Base-by-base conservation (phyloP, 225 moss, liverwort and hornwort genomes). In the Ulota crispa region DNA sequence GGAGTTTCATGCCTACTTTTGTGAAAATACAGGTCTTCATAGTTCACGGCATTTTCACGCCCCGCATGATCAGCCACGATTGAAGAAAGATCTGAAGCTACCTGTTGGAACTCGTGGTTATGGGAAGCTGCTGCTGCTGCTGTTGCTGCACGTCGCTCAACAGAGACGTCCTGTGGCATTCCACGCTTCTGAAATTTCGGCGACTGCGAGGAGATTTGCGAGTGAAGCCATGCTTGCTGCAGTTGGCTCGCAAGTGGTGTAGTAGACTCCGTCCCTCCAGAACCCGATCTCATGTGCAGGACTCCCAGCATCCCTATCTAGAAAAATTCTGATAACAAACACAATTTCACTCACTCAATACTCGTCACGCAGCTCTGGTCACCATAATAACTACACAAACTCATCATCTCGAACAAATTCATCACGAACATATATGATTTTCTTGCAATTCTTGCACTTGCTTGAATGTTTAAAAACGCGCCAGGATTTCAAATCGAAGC, bases 201-300 rank as follows among this genome's bases (percentile, higher is more conserved):
- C 50, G 72, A 42, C 60, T 59, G 83, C 27, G 81, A 81, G n/a
- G 64, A 82, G 76, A 88, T 81, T 75, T 84, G 87, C 8, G 87
- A 87, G n/a, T 87, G 85, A 53, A 88, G 79, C 88, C 88, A 88
- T 80, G 88, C 88, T 68, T 88, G 88, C 75, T 86, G 89, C 68
- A 86, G 79, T 76, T 81, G 86, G 70, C 84, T 86, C 60, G 89
- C 81, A 36, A 89, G 81, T 18, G 83, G 83, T 13, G 82, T 13
- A 36, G 75, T 9, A 28, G 75, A 67, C 34, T 88, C 82, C 20
- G 23, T 43, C 28, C 61, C 80, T 56, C 80, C 82, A 70, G 82
- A 39, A 34, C 72, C 76, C 30, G 55, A 78, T 81, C 75, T 83
- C 39, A 63, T 67, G 19, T 75, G 66, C 86, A 80, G 71, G 70